A percentile compares a stretch with the other conserved stretches of the same genome.
phyloP scores from a whole-genome alignment of 2,329 filamentous ascomycete species.

The Microdochium nivale region DNA sequence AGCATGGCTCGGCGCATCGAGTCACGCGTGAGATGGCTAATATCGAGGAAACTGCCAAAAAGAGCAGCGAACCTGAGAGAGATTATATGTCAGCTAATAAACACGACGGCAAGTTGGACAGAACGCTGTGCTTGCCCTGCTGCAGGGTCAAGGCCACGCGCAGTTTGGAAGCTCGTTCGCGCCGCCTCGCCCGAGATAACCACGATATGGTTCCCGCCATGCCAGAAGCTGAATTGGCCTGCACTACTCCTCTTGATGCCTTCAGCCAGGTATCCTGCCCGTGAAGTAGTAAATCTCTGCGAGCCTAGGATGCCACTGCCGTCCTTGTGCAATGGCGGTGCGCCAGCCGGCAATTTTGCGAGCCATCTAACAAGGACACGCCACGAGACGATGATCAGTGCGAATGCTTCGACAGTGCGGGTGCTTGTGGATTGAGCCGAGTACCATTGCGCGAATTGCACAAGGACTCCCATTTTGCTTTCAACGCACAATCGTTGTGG shows the following conservation, averaged over 20 bases:
- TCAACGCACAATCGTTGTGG: no score
- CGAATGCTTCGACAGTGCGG: background rate
- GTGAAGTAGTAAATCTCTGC: background rate
- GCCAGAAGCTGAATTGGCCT: conserved; percentile 3
- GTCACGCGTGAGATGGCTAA: conserved; percentile 2
- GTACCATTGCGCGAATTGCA: background rate
- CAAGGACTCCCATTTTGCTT: background rate
- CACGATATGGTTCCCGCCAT: conserved; percentile 2
- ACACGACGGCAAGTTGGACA: background rate
- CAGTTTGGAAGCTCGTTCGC: conserved; percentile 1
- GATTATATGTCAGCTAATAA: background rate
- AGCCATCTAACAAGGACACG: background rate
- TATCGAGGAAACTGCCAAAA: conserved; percentile 1
- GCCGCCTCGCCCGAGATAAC: conserved; percentile 2
- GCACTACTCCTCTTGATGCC: background rate
- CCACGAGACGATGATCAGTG: background rate
- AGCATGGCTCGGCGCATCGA: conserved; percentile 1
- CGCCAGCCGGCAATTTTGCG: background rate
- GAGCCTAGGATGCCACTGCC: background rate
- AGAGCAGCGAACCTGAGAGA: conserved; percentile 1
- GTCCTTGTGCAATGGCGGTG: background rate
- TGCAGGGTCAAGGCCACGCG: background rate
- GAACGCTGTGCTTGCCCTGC: background rate
- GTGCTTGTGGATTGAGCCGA: background rate
- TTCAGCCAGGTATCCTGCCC: conserved; percentile 1